These are phyloP conservation scores for Cladophialophora chaetospira DNA, from an alignment of 2,329 filamentous ascomycete species.

Conservation along the genomic window DNA sequence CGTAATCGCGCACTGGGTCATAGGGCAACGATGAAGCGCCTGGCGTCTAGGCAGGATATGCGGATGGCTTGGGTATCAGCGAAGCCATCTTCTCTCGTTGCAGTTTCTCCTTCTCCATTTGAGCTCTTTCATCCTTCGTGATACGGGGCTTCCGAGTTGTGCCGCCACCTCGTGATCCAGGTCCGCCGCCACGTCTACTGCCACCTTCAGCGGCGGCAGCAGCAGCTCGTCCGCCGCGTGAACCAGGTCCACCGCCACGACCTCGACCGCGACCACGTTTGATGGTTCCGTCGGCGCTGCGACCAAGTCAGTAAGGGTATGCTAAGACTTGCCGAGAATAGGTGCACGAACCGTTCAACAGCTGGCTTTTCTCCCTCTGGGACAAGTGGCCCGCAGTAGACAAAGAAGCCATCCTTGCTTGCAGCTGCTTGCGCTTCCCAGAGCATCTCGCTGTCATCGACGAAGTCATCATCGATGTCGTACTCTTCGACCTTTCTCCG, in stretches of 20 bases:
- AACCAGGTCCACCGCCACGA: conserved; percentile 51
- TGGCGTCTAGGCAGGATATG: conserved; percentile 17
- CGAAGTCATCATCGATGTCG: conserved; percentile 68
- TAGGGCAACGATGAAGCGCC: background rate
- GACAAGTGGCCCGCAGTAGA: conserved; percentile 90
- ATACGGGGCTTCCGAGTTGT: conserved; percentile 79
- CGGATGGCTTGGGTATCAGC: conserved; percentile 35
- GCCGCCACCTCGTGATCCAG: conserved; percentile 40
- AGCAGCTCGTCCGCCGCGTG: conserved; percentile 43
- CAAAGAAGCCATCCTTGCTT: conserved; percentile 95
- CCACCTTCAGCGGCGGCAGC: conserved; percentile 29
- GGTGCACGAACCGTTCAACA: conserved; percentile 58
- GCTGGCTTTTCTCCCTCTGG: conserved; percentile 78
- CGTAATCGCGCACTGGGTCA: background rate
- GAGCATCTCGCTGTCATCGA: conserved; percentile 88
- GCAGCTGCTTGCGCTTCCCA: conserved; percentile 96
- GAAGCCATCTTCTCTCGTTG: conserved; percentile 63
- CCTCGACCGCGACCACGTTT: conserved; percentile 62
- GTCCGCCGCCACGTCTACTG: conserved; percentile 27
- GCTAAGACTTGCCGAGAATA: conserved; percentile 39
- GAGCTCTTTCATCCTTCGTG: conserved; percentile 81
- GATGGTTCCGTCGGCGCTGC: conserved; percentile 66
- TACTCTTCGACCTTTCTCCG: conserved; percentile 71
- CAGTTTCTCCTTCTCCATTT: conserved; percentile 78
- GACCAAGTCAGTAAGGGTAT: conserved; percentile 23